Evolutionary conservation across 1,139 yeast genomes (phyloP).

Genomic region (Magnusiomyces tetraspermus): DNA sequence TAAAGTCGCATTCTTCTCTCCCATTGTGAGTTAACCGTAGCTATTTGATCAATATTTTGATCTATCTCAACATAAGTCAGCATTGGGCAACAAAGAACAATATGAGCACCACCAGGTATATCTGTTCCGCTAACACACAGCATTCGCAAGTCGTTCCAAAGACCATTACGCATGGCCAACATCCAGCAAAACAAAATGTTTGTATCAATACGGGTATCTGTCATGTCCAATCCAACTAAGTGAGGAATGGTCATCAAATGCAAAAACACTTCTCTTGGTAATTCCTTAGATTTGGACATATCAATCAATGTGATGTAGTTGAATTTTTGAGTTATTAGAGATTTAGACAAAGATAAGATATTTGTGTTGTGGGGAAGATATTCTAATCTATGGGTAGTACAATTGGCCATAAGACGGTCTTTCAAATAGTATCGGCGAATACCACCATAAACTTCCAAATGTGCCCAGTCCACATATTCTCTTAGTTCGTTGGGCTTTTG

Average conservation of each 20-base stretch:
- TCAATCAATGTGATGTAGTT: constrained; percentile 3
- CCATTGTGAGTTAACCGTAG: neutral
- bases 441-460: constrained; percentile 1
- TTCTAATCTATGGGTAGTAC: neutral
- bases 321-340: constrained; percentile 1
- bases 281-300: neutral
- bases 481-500: neutral
- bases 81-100: neutral
- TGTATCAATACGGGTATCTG: neutral
- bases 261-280: neutral
- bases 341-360: constrained; percentile 1
- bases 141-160: constrained; percentile 1
- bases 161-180: constrained; percentile 5
- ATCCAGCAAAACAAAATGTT: constrained; percentile 6
- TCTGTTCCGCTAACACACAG: constrained; percentile 1
- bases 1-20: neutral
- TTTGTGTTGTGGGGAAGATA: neutral
- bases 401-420: neutral
- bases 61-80: constrained; percentile 1
- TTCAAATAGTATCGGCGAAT: constrained; percentile 1
- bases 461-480: neutral
- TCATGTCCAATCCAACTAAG: neutral
- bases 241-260: constrained; percentile 1
- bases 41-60: neutral
- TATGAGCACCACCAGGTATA: neutral